Conservation (phyloP, 495 filamentous ascomycete species). For the Neurospora sp. region DNA sequence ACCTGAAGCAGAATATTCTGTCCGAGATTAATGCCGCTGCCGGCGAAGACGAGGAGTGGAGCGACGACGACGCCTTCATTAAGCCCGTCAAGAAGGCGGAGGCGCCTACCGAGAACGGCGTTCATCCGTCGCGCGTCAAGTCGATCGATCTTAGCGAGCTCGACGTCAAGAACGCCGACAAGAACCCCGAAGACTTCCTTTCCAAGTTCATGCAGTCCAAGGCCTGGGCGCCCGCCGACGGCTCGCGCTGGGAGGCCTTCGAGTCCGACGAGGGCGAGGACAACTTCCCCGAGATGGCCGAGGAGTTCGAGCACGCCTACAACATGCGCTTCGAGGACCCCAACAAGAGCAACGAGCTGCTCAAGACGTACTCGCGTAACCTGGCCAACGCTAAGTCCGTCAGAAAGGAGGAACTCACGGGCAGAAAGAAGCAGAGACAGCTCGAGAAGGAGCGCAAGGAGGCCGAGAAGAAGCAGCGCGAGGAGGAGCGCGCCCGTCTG, state of each 20-base stretch:
- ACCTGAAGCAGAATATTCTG: conserved; percentile 64
- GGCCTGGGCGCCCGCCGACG: conserved; percentile 67
- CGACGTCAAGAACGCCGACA: conserved; percentile 71
- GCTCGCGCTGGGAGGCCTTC: conserved; percentile 57
- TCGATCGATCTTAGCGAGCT: conserved; percentile 42
- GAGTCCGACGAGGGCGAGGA: conserved; percentile 90
- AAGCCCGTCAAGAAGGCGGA: conserved; percentile 43
- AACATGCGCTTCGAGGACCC: conserved; percentile 96
- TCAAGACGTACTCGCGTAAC: conserved; percentile 82
- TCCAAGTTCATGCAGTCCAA: conserved; percentile 82
- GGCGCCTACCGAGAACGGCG: conserved; percentile 17
- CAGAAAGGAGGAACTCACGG: conserved; percentile 67
- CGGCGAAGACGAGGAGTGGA: conserved; percentile 46
- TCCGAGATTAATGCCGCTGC: conserved; percentile 65
- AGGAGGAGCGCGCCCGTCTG: conserved; percentile 73
- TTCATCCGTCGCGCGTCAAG: conserved; percentile 37
- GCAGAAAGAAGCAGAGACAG: conserved; percentile 67
- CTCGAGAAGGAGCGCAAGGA: conserved; percentile 67
- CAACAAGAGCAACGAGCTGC: conserved; percentile 65
- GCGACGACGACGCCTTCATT: conserved; percentile 66
- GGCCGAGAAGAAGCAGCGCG: conserved; percentile 61
- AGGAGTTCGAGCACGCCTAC: conserved; percentile 86
- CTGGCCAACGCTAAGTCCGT: conserved; percentile 69
- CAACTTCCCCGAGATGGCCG: conserved; percentile 61
- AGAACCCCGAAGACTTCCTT: conserved; percentile 81